Evolutionary conservation across 2,329 filamentous ascomycete species (phyloP).

Genomic region (Aureobasidium uvarum): DNA sequence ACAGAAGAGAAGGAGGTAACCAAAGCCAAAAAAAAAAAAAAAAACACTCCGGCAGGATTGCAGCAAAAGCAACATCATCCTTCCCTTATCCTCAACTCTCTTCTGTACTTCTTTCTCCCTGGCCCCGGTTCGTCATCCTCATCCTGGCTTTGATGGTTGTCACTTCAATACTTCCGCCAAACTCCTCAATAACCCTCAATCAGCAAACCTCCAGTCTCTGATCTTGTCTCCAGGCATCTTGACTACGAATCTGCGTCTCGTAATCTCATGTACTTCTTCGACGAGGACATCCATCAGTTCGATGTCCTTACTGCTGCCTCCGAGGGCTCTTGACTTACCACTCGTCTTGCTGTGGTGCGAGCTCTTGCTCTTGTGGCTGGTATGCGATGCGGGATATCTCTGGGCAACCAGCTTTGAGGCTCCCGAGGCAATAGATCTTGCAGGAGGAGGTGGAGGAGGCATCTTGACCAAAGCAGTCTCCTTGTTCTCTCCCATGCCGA

Average conservation of each 20-base stretch:
- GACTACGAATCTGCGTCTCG: neutral
- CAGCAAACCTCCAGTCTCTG: neutral
- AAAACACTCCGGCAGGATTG: neutral
- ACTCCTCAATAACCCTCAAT: neutral
- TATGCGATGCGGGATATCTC: neutral
- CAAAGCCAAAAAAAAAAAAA: neutral
- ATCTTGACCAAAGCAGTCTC: neutral
- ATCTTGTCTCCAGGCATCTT: constrained; percentile 15
- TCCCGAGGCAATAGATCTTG: neutral
- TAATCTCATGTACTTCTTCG: constrained; percentile 8
- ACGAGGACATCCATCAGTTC: constrained; percentile 4
- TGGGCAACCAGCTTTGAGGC: neutral
- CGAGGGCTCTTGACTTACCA: neutral
- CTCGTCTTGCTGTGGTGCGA: neutral
- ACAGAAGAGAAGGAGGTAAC: too few species aligned
- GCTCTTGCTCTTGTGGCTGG: neutral
- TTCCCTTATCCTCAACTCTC: neutral
- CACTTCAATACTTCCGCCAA: neutral
- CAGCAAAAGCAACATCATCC: neutral
- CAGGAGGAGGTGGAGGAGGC: neutral
- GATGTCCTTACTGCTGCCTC: neutral
- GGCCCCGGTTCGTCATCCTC: neutral
- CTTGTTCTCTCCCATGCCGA: neutral
- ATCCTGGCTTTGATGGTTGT: neutral
- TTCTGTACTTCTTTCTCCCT: neutral